Conservation (phyloP, 805 yeast genomes). For the Ogataea wickerhamii region DNA sequence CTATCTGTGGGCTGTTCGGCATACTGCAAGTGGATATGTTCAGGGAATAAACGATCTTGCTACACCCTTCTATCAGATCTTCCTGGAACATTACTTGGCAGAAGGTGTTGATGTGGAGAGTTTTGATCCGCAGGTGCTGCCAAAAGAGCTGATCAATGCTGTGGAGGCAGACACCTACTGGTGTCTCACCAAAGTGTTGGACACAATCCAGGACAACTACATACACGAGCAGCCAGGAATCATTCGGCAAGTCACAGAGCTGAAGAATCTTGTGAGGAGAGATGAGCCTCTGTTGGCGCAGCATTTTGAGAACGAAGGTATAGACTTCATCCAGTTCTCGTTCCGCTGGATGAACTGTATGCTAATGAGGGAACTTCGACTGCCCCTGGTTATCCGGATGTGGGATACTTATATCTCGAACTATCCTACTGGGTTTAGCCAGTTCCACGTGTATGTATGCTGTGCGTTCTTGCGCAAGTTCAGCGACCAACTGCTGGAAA, state of each 20-base stretch:
- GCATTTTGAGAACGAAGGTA: conserved; percentile 75
- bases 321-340: conserved; percentile 94
- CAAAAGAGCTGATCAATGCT: conserved; percentile 55
- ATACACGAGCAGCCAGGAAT: conserved; percentile 99
- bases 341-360: conserved; percentile 99
- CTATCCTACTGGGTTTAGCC: conserved; percentile 74
- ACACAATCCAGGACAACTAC: conserved; percentile 94
- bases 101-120: conserved; percentile 47
- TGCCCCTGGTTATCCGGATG: conserved; percentile 81
- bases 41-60: conserved; percentile 95
- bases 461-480: conserved; percentile 93
- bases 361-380: conserved; percentile 86
- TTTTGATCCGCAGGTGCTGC: conserved; percentile 60
- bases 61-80: conserved; percentile 90
- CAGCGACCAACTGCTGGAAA: conserved; percentile 68
- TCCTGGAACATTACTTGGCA: conserved; percentile 61
- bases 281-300: conserved; percentile 70
- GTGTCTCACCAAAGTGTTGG: conserved; percentile 88
- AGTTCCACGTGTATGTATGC: conserved; percentile 94
- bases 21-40: conserved; percentile 96
- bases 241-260: conserved; percentile 79
- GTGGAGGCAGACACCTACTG: conserved; percentile 96
- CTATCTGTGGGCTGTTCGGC: conserved; percentile 93
- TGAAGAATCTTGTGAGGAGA: conserved; percentile 71
- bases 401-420: conserved; percentile 94